Evolutionary conservation across 768 basidiomycete species (phyloP).

Genomic region (Rhizopogon rudus): DNA sequence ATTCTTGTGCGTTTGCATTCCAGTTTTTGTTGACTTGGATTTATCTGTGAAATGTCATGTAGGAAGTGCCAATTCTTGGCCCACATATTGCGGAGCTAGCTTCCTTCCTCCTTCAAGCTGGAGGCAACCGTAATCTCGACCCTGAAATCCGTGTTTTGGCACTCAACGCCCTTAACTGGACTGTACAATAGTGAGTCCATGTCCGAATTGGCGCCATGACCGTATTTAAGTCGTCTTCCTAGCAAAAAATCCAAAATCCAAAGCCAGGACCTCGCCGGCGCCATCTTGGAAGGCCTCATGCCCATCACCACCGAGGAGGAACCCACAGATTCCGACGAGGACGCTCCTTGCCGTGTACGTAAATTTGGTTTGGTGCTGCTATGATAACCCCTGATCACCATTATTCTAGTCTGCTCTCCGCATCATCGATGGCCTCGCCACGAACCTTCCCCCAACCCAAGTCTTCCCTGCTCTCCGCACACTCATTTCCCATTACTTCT

Average conservation of each 20-base stretch:
- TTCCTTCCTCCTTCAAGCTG: constrained; percentile 81
- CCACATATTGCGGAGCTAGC: constrained; percentile 86
- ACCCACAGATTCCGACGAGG: constrained; percentile 90
- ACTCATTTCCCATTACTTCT: constrained; percentile 82
- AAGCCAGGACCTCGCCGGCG: constrained; percentile 72
- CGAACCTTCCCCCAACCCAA: constrained; percentile 88
- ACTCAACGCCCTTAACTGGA: constrained; percentile 94
- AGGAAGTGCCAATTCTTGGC: constrained; percentile 93
- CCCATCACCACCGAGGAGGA: constrained; percentile 92
- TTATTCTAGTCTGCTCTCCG: constrained; percentile 78
- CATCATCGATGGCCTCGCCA: constrained; percentile 88
- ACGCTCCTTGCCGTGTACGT: constrained; percentile 84
- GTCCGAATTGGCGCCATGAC: neutral
- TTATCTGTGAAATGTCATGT: constrained; percentile 8
- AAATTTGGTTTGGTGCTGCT: neutral
- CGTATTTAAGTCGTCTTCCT: constrained; percentile 9
- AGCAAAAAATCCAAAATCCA: constrained; percentile 98
- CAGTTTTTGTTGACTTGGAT: neutral
- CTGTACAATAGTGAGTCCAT: constrained; percentile 80
- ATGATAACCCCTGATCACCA: constrained; percentile 4
- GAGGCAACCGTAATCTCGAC: constrained; percentile 72
- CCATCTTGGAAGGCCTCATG: constrained; percentile 88
- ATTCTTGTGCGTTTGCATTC: constrained; percentile 61
- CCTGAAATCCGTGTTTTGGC: constrained; percentile 82
- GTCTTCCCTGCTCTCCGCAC: constrained; percentile 89